phyloP scores from a whole-genome alignment of 2,329 filamentous ascomycete species.

The Fusarium ambrosium region DNA sequence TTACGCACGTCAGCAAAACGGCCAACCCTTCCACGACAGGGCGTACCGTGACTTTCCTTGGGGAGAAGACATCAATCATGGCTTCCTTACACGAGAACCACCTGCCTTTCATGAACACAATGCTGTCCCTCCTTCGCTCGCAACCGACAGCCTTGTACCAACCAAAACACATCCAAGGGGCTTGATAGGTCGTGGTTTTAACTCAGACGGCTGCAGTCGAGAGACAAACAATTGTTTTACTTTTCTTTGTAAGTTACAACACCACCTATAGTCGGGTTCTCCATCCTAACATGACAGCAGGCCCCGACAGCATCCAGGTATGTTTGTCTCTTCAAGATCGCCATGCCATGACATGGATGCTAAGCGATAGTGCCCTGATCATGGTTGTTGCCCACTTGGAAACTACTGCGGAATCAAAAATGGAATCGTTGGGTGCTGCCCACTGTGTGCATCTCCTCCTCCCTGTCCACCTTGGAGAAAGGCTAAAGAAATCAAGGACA shows the following conservation, averaged over 20 bases:
- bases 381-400: neutral
- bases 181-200: neutral
- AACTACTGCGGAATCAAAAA: neutral
- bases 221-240: neutral
- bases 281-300: neutral
- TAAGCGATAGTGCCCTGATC: neutral
- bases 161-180: neutral
- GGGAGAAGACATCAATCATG: neutral
- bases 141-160: neutral
- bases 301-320: neutral
- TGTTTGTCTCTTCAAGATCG: neutral
- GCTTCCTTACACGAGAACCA: neutral
- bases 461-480: neutral
- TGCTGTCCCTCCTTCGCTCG: neutral
- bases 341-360: neutral
- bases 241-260: neutral
- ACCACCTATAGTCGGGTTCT: neutral
- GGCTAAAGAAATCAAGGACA: neutral
- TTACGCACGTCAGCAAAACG: neutral
- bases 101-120: neutral
- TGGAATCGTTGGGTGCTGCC: neutral
- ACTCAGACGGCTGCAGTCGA: neutral
- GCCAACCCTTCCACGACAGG: neutral
- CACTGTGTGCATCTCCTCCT: neutral
- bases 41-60: neutral